Base-by-base conservation (phyloP, 169 alveolate species). In the Plasmodium gallinaceum region DNA sequence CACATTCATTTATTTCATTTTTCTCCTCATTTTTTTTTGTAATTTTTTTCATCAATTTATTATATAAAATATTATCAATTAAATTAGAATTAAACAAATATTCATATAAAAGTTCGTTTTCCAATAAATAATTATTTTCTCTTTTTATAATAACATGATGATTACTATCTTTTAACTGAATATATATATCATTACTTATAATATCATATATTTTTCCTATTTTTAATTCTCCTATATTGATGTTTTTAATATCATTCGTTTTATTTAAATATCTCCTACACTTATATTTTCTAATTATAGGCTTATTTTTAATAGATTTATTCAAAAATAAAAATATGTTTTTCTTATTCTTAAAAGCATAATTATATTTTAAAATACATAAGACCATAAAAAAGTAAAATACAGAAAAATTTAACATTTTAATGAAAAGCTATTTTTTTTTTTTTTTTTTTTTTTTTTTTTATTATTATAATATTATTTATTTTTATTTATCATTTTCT, bases 211-310 rank as follows among this genome's bases (percentile, higher is more conserved):
- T 54, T 32, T 66, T 52, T 5, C 92, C 92, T 20, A 86, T 43
- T 86, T 86, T 86, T 48, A 86, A 26, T 37, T 86, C 78, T 16
- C 92, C 92, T 57, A 86, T 88, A 32, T 86, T 16, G 10, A 86
- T 71, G 26, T 64, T 32, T 3, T 22, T 71, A 5, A 45, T 42
- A 65, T 69, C 57, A 26, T 86, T 70, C 45, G 70, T 32, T 43
- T 71, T 71, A 12, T 83, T 69, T 54, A 52, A 16, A 57, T 43
- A 37, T n/a, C 14, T 75, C 39, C 39, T 32, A 1, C 1, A 32
- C 4, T 32, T 32, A 32, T 32, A 32, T 32, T 32, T 32, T 32
- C 39, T 32, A 32, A 32, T 32, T 32, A 32, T 32, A 4, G 4
- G 39, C 39, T 32, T 32, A 4, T 32, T 32, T 32, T 32, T 32